Percentiles rank a stretch among this genome's conserved stretches.
phyloP scores from a whole-genome alignment of 371 early-diverging fungal species.

The Sporodiniella umbellata region DNA sequence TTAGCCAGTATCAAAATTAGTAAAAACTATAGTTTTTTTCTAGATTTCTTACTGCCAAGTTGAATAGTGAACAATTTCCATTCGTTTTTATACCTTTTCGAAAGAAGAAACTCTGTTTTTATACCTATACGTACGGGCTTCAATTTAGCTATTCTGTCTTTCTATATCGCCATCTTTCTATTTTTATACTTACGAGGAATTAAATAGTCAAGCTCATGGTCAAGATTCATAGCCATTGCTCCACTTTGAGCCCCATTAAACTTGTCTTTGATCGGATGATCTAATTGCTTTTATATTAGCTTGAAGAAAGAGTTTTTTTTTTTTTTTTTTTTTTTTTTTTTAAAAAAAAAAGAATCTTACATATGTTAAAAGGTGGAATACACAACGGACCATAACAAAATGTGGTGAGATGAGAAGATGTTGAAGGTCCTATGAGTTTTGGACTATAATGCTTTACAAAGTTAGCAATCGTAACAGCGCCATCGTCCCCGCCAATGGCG shows the following conservation, averaged over 20 bases:
- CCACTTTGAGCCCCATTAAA: constrained; percentile 37
- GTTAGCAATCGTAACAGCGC: constrained; percentile 25
- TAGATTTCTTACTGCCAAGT: constrained; percentile 19
- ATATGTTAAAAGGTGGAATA: constrained; percentile 3
- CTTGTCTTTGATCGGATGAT: constrained; percentile 23
- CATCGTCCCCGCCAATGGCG: constrained; percentile 28
- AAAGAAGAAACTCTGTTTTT: constrained; percentile 6
- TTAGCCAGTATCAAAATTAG: not conserved
- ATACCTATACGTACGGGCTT: constrained; percentile 6
- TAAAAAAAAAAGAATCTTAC: constrained; percentile 8
- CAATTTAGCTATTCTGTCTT: not conserved
- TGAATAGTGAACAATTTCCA: constrained; percentile 32
- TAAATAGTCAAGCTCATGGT: constrained; percentile 29
- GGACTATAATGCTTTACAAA: constrained; percentile 26
- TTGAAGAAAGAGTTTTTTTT: not conserved
- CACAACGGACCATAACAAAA: constrained; percentile 6
- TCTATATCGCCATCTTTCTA: not conserved
- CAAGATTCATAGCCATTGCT: constrained; percentile 24
- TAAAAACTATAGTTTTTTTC: not conserved
- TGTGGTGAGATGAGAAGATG: constrained; percentile 19
- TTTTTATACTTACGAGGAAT: constrained; percentile 20
- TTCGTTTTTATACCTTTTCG: constrained; percentile 12
- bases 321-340: not conserved
- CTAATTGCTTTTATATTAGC: too few relatives aligned
- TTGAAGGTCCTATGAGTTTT: constrained; percentile 22